Evolutionary conservation across 2,329 filamentous ascomycete genomes (phyloP), one percentile per base, ranked within the genome.

Genomic region (Fragosphaeria purpurea): DNA sequence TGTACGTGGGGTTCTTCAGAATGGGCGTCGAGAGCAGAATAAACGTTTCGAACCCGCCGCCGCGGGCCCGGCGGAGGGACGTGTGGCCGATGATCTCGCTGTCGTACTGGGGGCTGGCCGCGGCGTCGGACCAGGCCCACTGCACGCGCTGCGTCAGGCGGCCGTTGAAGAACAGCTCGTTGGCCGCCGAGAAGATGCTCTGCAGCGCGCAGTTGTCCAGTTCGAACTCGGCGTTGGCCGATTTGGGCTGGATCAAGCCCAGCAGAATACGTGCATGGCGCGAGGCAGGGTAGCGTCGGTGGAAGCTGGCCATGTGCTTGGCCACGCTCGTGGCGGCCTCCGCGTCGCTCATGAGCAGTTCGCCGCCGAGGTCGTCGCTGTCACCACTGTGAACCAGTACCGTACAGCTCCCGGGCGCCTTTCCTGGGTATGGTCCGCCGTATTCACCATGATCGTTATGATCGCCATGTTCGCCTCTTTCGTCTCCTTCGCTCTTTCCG

Each of bases 121-220:
- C 63, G 53, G 34, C 43, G 74, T 77, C 70, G 40, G 76, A 78
- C 80, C 80, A 83, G 57, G 78, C 76, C 78, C 80, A 83, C 32
- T 68, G 67, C 5, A 83, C 80, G 32, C 80, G 73, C n/a, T 73
- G 71, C 34, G 70, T 68, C 10, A 84, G 69, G 6, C 68, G 70
- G 32, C 76, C 74, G 48, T 69, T 67, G 63, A 84, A 84, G 65
- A 84, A 83, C 42, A 83, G 70, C 48, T 78, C 74, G 63, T 84
- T 82, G 42, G 75, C 75, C 7, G 79, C 74, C 9, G 71, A 74
- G 60, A 83, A 78, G 55, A 83, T 80, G 59, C 71, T 73, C 45
- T 72, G 68, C 2, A 83, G 68, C 4, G 77, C 76, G 11, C 71
- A 67, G 57, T 81, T 72, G 63, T 82, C 79, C 35, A 83, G 70